Percentiles rank a stretch among this genome's conserved stretches.
These are phyloP conservation scores for Candida fluviatilis DNA, from an alignment of 805 yeast genomes.

Conservation along the genomic window DNA sequence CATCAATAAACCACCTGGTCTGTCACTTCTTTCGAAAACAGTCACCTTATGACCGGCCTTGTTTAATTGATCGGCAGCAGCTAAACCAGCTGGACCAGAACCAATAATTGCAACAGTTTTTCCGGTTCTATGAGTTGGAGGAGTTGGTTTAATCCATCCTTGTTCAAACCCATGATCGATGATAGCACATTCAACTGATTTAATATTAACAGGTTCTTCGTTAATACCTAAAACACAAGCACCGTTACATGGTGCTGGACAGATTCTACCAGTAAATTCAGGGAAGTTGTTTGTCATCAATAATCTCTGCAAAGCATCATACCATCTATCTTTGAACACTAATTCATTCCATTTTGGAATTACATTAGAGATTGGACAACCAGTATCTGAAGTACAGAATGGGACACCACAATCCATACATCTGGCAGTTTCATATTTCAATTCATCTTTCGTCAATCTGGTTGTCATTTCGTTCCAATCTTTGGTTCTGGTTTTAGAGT, in stretches of 20 bases:
- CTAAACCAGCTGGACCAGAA: slow-evolving; percentile 96
- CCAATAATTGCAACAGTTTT: slow-evolving; percentile 84
- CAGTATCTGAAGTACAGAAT: slow-evolving; percentile 96
- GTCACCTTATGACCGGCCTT: slow-evolving; percentile 92
- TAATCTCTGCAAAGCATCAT: slow-evolving; percentile 84
- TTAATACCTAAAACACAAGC: slow-evolving; percentile 89
- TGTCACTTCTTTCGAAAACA: slow-evolving; percentile 89
- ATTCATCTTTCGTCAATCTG: slow-evolving; percentile 79
- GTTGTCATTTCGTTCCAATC: slow-evolving; percentile 92
- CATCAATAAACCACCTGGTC: slow-evolving; percentile 97
- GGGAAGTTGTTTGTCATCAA: slow-evolving; percentile 98
- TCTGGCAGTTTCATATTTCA: slow-evolving; percentile 89
- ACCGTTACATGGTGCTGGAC: slow-evolving; percentile 99
- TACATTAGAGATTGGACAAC: slow-evolving; percentile 95
- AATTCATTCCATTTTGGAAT: slow-evolving; percentile 98
- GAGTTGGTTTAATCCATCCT: slow-evolving; percentile 90
- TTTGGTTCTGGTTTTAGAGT: slow-evolving; percentile 65
- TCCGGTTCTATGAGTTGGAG: slow-evolving; percentile 80
- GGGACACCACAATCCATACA: slow-evolving; percentile 99
- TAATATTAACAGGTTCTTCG: slow-evolving; percentile 94
- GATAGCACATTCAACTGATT: slow-evolving; percentile 92
- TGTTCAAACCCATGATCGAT: slow-evolving; percentile 94
- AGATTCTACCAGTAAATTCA: slow-evolving; percentile 95
- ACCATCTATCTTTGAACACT: slow-evolving; percentile 93
- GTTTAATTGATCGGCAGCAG: slow-evolving; percentile 95